phyloP scores from a whole-genome alignment of 208 protist species.

The Trypanosoma cruzi region DNA sequence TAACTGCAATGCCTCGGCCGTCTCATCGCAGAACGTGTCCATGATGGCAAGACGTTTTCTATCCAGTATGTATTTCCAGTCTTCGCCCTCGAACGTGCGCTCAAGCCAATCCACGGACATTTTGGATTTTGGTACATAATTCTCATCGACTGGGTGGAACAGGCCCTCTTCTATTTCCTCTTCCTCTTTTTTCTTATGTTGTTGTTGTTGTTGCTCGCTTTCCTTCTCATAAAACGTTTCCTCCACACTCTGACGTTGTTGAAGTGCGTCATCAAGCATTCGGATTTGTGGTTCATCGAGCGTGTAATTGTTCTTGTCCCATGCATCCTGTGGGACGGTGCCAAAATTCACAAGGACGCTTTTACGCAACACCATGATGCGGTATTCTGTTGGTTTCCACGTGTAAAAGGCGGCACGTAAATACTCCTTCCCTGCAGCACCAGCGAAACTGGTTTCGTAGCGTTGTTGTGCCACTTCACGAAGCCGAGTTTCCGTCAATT shows the following conservation, averaged over 20 bases:
- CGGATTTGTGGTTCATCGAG: constrained; percentile 64
- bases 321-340: constrained; percentile 18
- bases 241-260: constrained; percentile 34
- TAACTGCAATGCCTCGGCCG: constrained; percentile 49
- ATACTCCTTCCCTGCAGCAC: constrained; percentile 71
- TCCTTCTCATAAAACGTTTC: constrained; percentile 26
- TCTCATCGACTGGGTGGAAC: constrained; percentile 40
- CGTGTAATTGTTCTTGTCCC: constrained; percentile 38
- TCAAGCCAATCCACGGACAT: constrained; percentile 22
- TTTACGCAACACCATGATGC: constrained; percentile 71
- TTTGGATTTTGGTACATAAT: constrained; percentile 18
- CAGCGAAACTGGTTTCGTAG: constrained; percentile 77
- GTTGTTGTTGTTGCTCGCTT: constrained; percentile 26
- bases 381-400: constrained; percentile 75
- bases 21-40: constrained; percentile 70
- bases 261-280: constrained; percentile 57
- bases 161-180: constrained; percentile 41
- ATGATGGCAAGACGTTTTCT: constrained; percentile 57
- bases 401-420: constrained; percentile 69
- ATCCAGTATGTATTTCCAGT: constrained; percentile 70
- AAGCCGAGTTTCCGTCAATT: neutral
- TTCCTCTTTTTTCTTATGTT: constrained; percentile 24
- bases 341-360: constrained; percentile 73
- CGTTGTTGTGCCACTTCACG: constrained; percentile 21
- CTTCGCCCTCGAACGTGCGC: constrained; percentile 51